Conservation (phyloP, 2,329 filamentous ascomycete genomes). For the Alternaria atra region DNA sequence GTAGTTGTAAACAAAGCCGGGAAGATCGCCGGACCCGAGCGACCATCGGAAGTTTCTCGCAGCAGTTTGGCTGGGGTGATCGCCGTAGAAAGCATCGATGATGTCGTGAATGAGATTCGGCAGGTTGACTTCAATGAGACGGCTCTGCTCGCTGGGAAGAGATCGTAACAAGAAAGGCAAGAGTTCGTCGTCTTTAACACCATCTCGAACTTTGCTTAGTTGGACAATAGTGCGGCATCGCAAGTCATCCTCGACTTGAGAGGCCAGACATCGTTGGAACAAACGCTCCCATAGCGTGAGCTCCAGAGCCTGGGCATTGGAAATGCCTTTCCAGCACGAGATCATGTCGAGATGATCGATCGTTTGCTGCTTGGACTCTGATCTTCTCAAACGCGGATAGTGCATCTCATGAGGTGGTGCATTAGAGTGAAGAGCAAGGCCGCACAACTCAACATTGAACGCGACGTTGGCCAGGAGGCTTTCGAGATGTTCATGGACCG, state of each 20-base stretch:
- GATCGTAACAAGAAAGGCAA: constrained; percentile 22
- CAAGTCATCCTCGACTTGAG: constrained; percentile 28
- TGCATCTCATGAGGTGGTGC: constrained; percentile 25
- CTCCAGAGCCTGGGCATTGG: constrained; percentile 38
- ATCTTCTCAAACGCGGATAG: constrained; percentile 37
- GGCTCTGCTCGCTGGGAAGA: constrained; percentile 8
- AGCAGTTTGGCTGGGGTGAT: constrained; percentile 3
- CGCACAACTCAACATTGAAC: constrained; percentile 28
- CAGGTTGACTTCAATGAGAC: constrained; percentile 33
- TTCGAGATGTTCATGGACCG: constrained; percentile 5
- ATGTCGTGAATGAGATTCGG: constrained; percentile 36
- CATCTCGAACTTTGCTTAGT: constrained; percentile 6
- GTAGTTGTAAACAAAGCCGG: constrained; percentile 41
- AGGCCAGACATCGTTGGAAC: constrained; percentile 33
- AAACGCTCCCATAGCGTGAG: constrained; percentile 44
- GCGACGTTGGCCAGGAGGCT: constrained; percentile 15
- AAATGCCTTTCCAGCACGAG: constrained; percentile 49
- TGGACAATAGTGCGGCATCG: constrained; percentile 17
- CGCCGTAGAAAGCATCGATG: constrained; percentile 33
- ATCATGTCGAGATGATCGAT: constrained; percentile 46
- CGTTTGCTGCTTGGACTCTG: constrained; percentile 13
- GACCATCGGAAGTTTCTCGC: constrained; percentile 33
- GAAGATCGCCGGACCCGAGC: constrained; percentile 32
- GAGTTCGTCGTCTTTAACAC: constrained; percentile 14
- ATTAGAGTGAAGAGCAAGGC: constrained; percentile 21